Conservation (phyloP, 768 basidiomycete genomes). For the Kwoniella sp. region DNA sequence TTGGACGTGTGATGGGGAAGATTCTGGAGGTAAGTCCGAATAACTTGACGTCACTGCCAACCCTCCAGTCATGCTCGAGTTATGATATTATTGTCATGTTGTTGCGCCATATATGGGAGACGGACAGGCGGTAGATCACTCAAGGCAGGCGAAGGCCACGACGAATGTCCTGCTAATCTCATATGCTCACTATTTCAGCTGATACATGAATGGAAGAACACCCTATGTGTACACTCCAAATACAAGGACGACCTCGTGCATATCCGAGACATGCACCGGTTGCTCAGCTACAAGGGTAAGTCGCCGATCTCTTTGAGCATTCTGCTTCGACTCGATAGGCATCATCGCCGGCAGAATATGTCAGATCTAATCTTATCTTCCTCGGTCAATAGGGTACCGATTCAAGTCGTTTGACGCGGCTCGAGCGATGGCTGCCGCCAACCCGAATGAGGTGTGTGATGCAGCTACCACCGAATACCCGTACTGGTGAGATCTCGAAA, state of each 20-base stretch:
- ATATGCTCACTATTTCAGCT: slow-evolving; percentile 55
- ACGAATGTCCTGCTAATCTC: neutral
- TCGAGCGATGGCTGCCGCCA: slow-evolving; percentile 53
- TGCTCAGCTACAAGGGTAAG: slow-evolving; percentile 90
- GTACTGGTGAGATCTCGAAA: neutral
- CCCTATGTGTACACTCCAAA: slow-evolving; percentile 81
- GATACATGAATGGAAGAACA: slow-evolving; percentile 92
- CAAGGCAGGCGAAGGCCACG: no score
- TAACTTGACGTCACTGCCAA: no score
- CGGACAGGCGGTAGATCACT: neutral
- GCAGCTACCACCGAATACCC: neutral
- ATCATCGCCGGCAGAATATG: neutral
- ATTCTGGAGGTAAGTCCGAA: slow-evolving; percentile 72
- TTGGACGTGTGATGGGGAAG: slow-evolving; percentile 89
- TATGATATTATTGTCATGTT: neutral
- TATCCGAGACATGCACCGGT: slow-evolving; percentile 94
- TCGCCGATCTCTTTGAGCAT: no score
- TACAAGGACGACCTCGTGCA: slow-evolving; percentile 97
- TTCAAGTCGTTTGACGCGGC: slow-evolving; percentile 59
- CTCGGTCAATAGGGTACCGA: slow-evolving; percentile 56
- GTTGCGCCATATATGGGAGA: no score
- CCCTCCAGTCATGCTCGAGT: neutral
- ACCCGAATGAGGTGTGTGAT: slow-evolving; percentile 57
- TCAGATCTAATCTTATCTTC: neutral
- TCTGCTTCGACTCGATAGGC: neutral